These are phyloP conservation scores for Plantago coronopus DNA, from an alignment of 305 asterid species.

Conservation along the genomic window DNA sequence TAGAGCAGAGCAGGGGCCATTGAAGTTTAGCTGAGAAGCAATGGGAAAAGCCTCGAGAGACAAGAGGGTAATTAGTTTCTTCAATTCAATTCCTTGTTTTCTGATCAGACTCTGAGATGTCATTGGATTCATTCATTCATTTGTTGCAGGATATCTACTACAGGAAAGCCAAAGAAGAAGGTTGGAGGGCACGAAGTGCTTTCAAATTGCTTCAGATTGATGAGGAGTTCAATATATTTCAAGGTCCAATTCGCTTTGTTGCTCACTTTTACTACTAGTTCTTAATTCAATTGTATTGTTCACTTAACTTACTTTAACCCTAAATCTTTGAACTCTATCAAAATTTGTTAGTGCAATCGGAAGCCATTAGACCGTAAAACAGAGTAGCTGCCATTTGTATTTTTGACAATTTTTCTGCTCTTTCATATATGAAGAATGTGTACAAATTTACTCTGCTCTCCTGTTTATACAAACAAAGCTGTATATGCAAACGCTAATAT, in stretches of 20 bases:
- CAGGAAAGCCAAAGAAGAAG: conserved; percentile 94
- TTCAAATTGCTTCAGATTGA: conserved; percentile 96
- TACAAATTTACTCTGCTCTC: no score
- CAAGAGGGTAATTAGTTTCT: conserved; percentile 51
- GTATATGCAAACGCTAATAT: no score
- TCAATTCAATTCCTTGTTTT: not conserved
- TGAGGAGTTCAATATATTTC: conserved; percentile 83
- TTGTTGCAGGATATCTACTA: conserved; percentile 77
- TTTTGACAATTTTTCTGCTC: no score
- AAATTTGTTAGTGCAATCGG: no score
- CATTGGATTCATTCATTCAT: not conserved
- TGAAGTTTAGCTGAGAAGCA: not conserved
- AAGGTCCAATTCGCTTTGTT: conserved; percentile 36
- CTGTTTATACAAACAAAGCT: no score
- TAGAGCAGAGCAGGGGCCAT: no score
- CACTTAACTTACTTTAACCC: not conserved
- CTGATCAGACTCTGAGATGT: no score
- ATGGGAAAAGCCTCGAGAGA: conserved; percentile 99
- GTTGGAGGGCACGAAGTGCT: conserved; percentile 96
- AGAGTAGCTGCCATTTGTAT: no score
- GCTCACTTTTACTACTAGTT: not conserved
- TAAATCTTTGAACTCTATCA: no score
- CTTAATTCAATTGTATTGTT: not conserved
- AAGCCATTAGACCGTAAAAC: no score
- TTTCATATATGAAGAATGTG: no score